phyloP scores from a whole-genome alignment of 768 basidiomycete species.

The Boletus sp. region DNA sequence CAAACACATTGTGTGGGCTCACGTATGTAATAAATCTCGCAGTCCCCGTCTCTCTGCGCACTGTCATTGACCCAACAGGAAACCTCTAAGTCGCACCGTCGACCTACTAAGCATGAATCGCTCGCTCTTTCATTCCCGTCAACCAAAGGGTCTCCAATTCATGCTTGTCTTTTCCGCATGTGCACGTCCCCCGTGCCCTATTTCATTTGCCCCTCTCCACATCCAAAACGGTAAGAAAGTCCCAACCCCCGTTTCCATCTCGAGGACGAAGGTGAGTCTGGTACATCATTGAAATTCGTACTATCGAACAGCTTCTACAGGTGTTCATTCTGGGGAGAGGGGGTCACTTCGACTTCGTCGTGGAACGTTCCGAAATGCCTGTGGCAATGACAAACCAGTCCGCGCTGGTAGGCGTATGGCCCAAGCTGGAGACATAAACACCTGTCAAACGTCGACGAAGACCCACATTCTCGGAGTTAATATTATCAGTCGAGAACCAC shows the following conservation, averaged over 20 bases:
- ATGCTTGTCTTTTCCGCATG: slow-evolving; percentile 7
- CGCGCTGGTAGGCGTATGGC: neutral
- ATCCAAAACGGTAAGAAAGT: slow-evolving; percentile 5
- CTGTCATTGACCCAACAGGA: slow-evolving; percentile 5
- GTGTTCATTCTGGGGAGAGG: slow-evolving; percentile 1
- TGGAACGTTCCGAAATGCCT: slow-evolving; percentile 1
- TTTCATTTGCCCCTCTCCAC: slow-evolving; percentile 16
- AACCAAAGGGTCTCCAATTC: slow-evolving; percentile 1
- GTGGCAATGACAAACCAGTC: slow-evolving; percentile 13
- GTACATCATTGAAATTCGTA: slow-evolving; percentile 16
- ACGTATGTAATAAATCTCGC: slow-evolving; percentile 23
- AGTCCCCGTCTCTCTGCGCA: slow-evolving; percentile 4
- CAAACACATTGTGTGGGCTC: slow-evolving; percentile 9
- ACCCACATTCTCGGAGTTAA: slow-evolving; percentile 5
- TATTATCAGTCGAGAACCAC: slow-evolving; percentile 12
- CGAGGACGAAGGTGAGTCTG: slow-evolving; percentile 3
- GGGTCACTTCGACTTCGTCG: slow-evolving; percentile 10
- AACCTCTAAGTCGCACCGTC: slow-evolving; percentile 4
- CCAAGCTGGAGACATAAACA: neutral
- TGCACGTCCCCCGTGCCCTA: slow-evolving; percentile 12
- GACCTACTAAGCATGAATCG: neutral
- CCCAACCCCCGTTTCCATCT: slow-evolving; percentile 6
- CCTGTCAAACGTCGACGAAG: slow-evolving; percentile 2
- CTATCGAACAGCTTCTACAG: slow-evolving; percentile 3
- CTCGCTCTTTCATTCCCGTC: slow-evolving; percentile 25